phyloP scores from a whole-genome alignment of 495 filamentous ascomycete genomes.

The Xylaria castorea region DNA sequence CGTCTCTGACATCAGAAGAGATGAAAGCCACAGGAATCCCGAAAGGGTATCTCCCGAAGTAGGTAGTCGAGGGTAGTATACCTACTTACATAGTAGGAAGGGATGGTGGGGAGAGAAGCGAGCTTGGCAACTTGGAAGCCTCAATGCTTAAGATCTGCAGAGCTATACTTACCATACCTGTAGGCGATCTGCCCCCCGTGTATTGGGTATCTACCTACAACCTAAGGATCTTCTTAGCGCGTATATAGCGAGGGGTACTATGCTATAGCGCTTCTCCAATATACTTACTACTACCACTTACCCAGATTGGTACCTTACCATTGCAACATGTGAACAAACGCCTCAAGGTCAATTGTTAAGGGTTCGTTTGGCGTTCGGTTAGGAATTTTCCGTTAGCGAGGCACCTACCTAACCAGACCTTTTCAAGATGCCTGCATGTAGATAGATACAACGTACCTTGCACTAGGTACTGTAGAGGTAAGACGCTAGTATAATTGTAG shows the following conservation, averaged over 20 bases:
- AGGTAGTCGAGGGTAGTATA: not conserved
- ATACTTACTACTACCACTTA: not conserved
- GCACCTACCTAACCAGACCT: not conserved
- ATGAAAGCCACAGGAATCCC: not conserved
- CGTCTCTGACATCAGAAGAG: constrained; percentile 2
- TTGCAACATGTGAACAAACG: constrained; percentile 10
- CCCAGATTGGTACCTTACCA: not conserved
- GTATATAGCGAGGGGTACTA: not conserved
- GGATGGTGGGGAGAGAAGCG: constrained; percentile 15
- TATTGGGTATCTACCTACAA: not conserved
- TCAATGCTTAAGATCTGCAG: constrained; percentile 22
- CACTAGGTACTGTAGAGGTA: too few relatives aligned
- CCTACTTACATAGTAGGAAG: not conserved
- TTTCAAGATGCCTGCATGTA: not conserved
- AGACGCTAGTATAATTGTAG: not conserved
- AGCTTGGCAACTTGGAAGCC: constrained; percentile 22
- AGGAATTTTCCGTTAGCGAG: not conserved
- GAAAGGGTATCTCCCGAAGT: constrained; percentile 22
- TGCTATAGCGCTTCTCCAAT: not conserved
- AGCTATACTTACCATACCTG: not conserved
- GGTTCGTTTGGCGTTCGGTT: constrained; percentile 3
- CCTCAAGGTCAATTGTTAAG: not conserved
- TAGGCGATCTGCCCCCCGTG: not conserved
- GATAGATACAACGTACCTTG: not conserved
- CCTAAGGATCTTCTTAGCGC: constrained; percentile 7